Evolutionary conservation across 768 basidiomycete genomes (phyloP), one percentile per base, ranked within the genome.

Genomic region (Gymnopilus junonius): DNA sequence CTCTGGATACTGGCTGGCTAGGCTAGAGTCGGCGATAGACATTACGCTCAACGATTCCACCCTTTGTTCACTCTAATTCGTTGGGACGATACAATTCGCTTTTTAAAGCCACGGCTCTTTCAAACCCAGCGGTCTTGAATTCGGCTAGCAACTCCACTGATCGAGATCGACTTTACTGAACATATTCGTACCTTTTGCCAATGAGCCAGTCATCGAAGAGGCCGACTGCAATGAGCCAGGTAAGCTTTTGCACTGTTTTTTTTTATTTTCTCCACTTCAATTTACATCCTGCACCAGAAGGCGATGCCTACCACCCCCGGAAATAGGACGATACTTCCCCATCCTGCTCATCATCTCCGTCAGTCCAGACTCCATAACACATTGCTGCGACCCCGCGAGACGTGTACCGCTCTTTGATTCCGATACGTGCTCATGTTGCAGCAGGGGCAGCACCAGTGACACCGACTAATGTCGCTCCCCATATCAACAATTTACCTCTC

Each of bases 11-110:
- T 51, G 48, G 48, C 65, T 66, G 65, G 65, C 65, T 69, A 51
- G 68, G 65, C 45, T 55, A 59, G 59, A 61, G 65, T 66, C 59
- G 67, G 68, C 68, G 68, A 69, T 69, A 66, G 51, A 54, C 15
- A 43, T 58, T 43, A 14, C 15, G 3, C 40, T 25, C 55, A 37
- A 35, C 54, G 45, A 56, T 42, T 11, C 43, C 50, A 51, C 56
- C n/a, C 42, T 59, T 57, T 53, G 56, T 34, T 46, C 23, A 54
- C 27, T 20, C 15, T 42, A 53, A 64, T 67, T 50, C 39, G 53
- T 57, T 12, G 27, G 61, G 35, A 27, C 54, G 37, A 55, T 17
- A 37, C n/a, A 40, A 23, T 55, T 55, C 39, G 23, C 25, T 29
- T 39, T 37, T 37, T 25, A 20, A 40, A 39, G 54, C 29, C 8